phyloP scores from a whole-genome alignment of 768 basidiomycete species.

The Mycena latifolia region DNA sequence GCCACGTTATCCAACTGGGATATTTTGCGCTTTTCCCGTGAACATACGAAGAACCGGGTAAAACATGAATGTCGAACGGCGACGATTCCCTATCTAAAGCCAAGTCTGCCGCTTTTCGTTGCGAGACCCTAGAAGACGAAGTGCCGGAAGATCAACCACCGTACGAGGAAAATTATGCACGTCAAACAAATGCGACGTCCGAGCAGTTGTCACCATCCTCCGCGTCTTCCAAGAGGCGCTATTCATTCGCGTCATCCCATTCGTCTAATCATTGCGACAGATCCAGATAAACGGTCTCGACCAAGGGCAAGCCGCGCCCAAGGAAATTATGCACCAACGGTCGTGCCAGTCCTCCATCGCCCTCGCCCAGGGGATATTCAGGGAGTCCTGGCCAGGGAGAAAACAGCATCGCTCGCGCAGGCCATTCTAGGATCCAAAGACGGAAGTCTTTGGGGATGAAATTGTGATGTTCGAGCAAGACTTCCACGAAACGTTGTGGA shows the following conservation, averaged over 20 bases:
- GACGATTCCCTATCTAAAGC: neutral
- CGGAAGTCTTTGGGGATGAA: neutral
- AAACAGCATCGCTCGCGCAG: neutral
- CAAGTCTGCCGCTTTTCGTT: neutral
- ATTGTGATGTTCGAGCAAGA: neutral
- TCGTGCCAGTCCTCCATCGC: no score
- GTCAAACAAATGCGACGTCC: no score
- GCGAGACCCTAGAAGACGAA: neutral
- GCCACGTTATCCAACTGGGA: neutral
- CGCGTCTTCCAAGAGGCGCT: no score
- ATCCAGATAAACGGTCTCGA: neutral
- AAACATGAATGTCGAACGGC: neutral
- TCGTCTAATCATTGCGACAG: no score
- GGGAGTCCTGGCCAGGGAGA: neutral
- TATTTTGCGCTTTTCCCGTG: neutral
- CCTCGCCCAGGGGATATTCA: no score
- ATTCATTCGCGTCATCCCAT: neutral
- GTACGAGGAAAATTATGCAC: no score
- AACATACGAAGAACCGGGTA: neutral
- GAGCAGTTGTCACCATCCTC: no score
- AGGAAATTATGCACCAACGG: neutral
- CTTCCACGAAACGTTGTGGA: neutral
- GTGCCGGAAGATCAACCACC: neutral
- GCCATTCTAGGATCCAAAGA: slow-evolving; percentile 11
- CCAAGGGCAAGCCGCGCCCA: neutral